Conservation (phyloP, 352 stramenopile species). For the Sclerospora graminicola region DNA sequence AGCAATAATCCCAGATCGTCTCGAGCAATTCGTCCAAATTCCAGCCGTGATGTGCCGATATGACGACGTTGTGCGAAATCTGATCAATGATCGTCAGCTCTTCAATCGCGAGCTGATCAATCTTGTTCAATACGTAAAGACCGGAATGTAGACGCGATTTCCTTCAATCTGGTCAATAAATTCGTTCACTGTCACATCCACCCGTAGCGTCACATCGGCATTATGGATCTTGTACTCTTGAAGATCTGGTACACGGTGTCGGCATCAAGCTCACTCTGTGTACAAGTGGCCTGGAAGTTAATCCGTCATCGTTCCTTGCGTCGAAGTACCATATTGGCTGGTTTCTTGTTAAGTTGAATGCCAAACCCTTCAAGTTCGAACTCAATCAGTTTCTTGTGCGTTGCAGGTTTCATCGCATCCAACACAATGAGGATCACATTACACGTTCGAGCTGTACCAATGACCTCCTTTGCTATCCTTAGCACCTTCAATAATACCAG, state of each 20-base stretch:
- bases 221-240: constrained; percentile 99
- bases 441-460: constrained; percentile 93
- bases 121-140: constrained; percentile 99
- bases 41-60: constrained; percentile 95
- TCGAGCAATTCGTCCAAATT: constrained; percentile 97
- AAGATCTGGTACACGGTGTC: constrained; percentile 93
- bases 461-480: constrained; percentile 97
- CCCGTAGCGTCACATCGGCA: constrained; percentile 92
- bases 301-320: constrained; percentile 97
- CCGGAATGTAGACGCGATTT: constrained; percentile 97
- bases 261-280: constrained; percentile 89
- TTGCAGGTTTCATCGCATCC: constrained; percentile 94
- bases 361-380: constrained; percentile 97
- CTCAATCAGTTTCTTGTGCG: constrained; percentile 98
- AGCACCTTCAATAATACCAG: constrained; percentile 98
- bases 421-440: constrained; percentile 99
- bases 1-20: constrained; percentile 97
- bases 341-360: constrained; percentile 97
- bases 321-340: constrained; percentile 93
- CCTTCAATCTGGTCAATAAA: constrained; percentile 99
- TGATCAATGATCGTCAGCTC: constrained; percentile 98
- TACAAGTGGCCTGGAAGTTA: constrained; percentile 92
- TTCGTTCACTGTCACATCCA: constrained; percentile 96
- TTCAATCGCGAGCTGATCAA: constrained; percentile 98
- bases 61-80: constrained; percentile 97